A percentile compares a stretch with the other conserved stretches of the same genome.
These are phyloP conservation scores for Solanum peruvianum DNA, from an alignment of 257 asterid species.

Conservation along the genomic window DNA sequence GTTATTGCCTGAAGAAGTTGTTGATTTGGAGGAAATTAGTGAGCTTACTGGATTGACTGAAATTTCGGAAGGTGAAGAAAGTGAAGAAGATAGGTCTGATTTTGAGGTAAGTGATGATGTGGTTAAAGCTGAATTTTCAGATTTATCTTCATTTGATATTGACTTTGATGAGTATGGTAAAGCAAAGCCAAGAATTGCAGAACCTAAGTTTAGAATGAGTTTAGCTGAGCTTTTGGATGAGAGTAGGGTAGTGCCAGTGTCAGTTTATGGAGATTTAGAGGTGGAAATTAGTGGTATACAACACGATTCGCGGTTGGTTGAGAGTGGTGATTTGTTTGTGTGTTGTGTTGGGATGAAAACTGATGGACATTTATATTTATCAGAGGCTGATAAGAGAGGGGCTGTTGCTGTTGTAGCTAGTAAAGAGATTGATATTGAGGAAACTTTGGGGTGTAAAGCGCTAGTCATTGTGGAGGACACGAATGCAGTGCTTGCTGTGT, in stretches of 20 bases:
- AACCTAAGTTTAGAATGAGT: slow-evolving; percentile 72
- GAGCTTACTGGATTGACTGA: slow-evolving; percentile 55
- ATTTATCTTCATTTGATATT: slow-evolving; percentile 45
- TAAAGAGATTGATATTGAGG: slow-evolving; percentile 79
- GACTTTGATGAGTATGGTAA: slow-evolving; percentile 74
- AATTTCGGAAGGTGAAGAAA: slow-evolving; percentile 30
- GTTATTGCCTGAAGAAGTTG: slow-evolving; percentile 82
- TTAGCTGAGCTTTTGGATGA: slow-evolving; percentile 92
- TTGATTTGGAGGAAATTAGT: slow-evolving; percentile 82
- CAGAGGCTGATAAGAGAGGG: slow-evolving; percentile 94
- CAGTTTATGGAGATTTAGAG: slow-evolving; percentile 73
- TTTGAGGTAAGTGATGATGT: slow-evolving; percentile 43
- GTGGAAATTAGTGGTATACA: slow-evolving; percentile 71
- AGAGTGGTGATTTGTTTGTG: slow-evolving; percentile 78
- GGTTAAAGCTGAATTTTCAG: slow-evolving; percentile 16
- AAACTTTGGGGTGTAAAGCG: slow-evolving; percentile 79
- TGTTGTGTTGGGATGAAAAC: slow-evolving; percentile 65
- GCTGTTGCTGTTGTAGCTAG: slow-evolving; percentile 92
- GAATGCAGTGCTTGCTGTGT: slow-evolving; percentile 46
- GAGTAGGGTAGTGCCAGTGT: slow-evolving; percentile 72
- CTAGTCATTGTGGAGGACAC: slow-evolving; percentile 88
- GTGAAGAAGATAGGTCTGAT: slow-evolving; percentile 38
- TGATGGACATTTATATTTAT: slow-evolving; percentile 60
- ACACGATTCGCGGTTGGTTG: slow-evolving; percentile 81
- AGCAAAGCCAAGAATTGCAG: slow-evolving; percentile 52